Evolutionary conservation across 2,329 filamentous ascomycete genomes (phyloP).

Genomic region (Claviceps capensis): DNA sequence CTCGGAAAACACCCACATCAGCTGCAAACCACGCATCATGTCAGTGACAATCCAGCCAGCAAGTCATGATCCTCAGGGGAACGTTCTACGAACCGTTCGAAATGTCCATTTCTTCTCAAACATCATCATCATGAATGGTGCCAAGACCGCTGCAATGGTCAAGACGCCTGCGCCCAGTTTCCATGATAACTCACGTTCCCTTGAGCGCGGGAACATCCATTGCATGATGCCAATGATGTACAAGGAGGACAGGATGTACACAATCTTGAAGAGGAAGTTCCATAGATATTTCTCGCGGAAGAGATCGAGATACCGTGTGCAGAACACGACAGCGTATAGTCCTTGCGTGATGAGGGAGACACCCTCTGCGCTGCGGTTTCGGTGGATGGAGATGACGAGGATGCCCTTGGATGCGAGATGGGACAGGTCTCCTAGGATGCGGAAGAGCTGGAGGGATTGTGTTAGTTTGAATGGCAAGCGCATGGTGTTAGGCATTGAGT

Average conservation of each 20-base stretch:
- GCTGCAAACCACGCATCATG: constrained; percentile 31
- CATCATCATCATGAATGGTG: constrained; percentile 60
- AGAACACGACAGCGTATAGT: constrained; percentile 77
- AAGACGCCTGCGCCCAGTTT: constrained; percentile 65
- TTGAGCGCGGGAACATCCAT: constrained; percentile 70
- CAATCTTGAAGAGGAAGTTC: constrained; percentile 77
- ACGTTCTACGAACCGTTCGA: constrained; percentile 25
- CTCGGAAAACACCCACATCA: constrained; percentile 77
- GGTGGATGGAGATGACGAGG: constrained; percentile 80
- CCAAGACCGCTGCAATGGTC: constrained; percentile 48
- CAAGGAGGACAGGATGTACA: constrained; percentile 71
- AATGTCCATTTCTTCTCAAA: constrained; percentile 42
- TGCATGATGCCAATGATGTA: constrained; percentile 87
- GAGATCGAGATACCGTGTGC: constrained; percentile 75
- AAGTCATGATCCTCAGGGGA: neutral
- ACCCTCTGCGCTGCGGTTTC: constrained; percentile 76
- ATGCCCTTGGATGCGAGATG: constrained; percentile 82
- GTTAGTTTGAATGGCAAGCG: neutral
- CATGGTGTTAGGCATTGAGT: too few relatives aligned
- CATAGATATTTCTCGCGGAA: constrained; percentile 45
- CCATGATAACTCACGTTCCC: constrained; percentile 88
- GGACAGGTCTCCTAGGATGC: constrained; percentile 69
- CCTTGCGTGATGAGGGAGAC: constrained; percentile 85
- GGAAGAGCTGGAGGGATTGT: constrained; percentile 40
- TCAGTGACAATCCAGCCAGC: neutral